Conservation (phyloP, 2,329 filamentous ascomycete species). For the Falciphora oryzae region DNA sequence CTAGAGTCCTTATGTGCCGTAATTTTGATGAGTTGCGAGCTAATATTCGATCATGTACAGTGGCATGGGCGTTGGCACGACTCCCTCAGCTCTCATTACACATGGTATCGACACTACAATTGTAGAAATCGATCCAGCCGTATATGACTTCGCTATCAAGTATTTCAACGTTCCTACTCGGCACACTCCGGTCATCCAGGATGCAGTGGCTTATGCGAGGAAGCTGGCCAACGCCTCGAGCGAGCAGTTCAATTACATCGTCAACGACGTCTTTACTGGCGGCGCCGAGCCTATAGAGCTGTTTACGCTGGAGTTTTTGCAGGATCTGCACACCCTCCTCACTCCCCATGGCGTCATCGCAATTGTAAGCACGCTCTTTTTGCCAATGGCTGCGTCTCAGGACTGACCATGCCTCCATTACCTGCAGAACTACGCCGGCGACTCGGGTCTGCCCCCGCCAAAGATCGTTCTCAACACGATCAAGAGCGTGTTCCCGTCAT, state of each 20-base stretch:
- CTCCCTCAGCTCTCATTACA: conserved; percentile 75
- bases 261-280: conserved; percentile 97
- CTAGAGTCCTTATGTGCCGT: neutral
- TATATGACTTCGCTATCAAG: conserved; percentile 73
- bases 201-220: conserved; percentile 68
- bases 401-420: neutral
- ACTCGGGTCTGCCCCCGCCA: conserved; percentile 71
- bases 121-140: conserved; percentile 88
- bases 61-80: conserved; percentile 88
- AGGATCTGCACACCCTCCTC: conserved; percentile 63
- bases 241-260: conserved; percentile 75
- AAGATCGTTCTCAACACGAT: conserved; percentile 79
- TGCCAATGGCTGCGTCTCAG: neutral
- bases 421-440: conserved; percentile 83
- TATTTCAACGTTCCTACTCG: conserved; percentile 61
- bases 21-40: conserved; percentile 16
- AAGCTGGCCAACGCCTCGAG: conserved; percentile 34
- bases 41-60: conserved; percentile 32
- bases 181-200: conserved; percentile 72
- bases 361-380: conserved; percentile 57
- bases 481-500: conserved; percentile 74
- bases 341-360: conserved; percentile 77
- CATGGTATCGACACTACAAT: conserved; percentile 92
- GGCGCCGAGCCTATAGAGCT: conserved; percentile 84
- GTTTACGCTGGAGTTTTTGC: conserved; percentile 81